These are phyloP conservation scores for Botryobasidium botryosum DNA, from an alignment of 768 basidiomycete genomes.

Conservation along the genomic window DNA sequence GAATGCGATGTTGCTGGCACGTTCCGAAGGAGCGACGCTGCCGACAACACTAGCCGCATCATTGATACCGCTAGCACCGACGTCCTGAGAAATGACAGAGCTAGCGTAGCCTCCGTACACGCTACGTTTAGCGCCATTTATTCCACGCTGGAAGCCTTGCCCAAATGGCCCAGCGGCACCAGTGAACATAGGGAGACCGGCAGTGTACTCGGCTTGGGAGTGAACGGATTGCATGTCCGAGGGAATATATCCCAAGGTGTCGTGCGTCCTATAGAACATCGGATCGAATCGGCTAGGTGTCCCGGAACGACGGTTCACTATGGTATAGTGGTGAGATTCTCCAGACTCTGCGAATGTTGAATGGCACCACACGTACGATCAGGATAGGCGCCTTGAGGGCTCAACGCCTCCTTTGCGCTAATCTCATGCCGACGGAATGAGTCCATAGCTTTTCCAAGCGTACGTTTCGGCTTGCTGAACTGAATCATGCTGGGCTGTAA, in stretches of 20 bases:
- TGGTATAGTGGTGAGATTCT: neutral
- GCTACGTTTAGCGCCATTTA: constrained; percentile 54
- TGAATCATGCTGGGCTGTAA: constrained; percentile 98
- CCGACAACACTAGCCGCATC: constrained; percentile 49
- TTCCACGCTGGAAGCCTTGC: constrained; percentile 43
- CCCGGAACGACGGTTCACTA: constrained; percentile 43
- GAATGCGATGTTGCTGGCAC: constrained; percentile 46
- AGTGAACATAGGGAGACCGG: constrained; percentile 71
- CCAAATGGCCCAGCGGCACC: constrained; percentile 52
- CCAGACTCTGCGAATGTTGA: neutral
- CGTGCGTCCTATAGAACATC: constrained; percentile 89
- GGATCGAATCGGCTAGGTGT: constrained; percentile 92
- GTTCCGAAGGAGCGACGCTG: constrained; percentile 30
- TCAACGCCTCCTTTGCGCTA: constrained; percentile 64
- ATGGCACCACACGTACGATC: neutral
- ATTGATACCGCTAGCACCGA: constrained; percentile 39
- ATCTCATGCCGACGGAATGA: constrained; percentile 89
- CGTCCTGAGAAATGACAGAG: constrained; percentile 87
- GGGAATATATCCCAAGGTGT: constrained; percentile 83
- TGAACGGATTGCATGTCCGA: constrained; percentile 91
- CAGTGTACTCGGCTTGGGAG: constrained; percentile 92
- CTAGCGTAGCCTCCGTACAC: constrained; percentile 52
- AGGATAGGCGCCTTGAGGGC: constrained; percentile 14
- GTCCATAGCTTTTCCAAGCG: constrained; percentile 78
- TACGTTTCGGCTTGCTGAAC: constrained; percentile 90